Evolutionary conservation across 2,329 filamentous ascomycete genomes (phyloP), one percentile per base, ranked within the genome.

Genomic region (Verticillium nonalfalfae): DNA sequence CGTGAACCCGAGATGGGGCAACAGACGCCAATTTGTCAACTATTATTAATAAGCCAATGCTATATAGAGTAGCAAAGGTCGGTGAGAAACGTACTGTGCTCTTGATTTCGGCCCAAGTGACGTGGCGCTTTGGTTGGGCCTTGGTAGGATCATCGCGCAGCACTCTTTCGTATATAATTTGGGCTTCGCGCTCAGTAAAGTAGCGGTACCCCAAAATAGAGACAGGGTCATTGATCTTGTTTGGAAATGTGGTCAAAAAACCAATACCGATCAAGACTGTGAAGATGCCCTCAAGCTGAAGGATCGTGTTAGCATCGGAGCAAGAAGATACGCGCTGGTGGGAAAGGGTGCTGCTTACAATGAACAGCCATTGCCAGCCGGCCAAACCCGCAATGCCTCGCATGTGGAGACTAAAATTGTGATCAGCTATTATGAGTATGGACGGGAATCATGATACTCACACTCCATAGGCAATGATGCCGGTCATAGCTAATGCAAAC

Each of bases 401-500:
- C 69, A 75, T 72, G 35, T 73, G 72, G 7, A 74, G 45, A 34
- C 70, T 71, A 18, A 9, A 1, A 13, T 10, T 2, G 7, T 5
- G 45, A 34, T 7, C n/a, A 18, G 45, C 4, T 15, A 10, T 31
- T 31, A 14, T 7, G 11, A 55, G 15, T 11, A 18, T 11, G 7
- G 4, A 1, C 7, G 4, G 31, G 15, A 6, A 35, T 7, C 5
- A n/a, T 18, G 5, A 4, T n/a, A 58, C 63, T 61, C 45, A 64
- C 63, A 79, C 76, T 5, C 74, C 78, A 52, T 77, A 80, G 1
- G 77, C 77, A 15, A 80, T 70, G 1, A 79, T 69, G 2, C 77
- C 76, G 0, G 73, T 72, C 11, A 70, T 73, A 0, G 76, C 78
- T 18, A 72, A 70, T 0, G 76, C 77, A 14, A 75, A 66, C 62